Base-by-base conservation (phyloP, 768 basidiomycete species). In the Leccinum rimulosum region DNA sequence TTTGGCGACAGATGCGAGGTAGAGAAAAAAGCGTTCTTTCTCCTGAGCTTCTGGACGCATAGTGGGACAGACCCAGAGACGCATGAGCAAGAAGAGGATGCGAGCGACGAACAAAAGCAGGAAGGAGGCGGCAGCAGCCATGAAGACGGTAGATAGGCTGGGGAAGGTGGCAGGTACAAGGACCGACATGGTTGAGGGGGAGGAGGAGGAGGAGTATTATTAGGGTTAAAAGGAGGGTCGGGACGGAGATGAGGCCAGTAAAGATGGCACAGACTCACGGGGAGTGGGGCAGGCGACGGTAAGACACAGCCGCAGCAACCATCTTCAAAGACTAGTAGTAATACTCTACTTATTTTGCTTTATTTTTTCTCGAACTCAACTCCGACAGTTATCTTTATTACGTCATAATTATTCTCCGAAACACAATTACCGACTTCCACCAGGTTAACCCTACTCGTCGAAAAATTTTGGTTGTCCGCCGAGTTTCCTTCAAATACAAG, bases 121-220 rank as follows among this genome's bases (percentile, higher is more conserved):
- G 12, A 63, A 28, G 12, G 72, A 74, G 6, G 65, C 65, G 7
- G 65, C 60, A 19, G 68, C 70, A 2, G 72, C 73, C 70, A 74
- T 70, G 62, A 73, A 71, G 11, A 74, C 53, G 57, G 69, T 54
- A 10, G 72, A 65, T 15, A 74, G 61, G 52, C 62, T 63, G 49
- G 72, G 72, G 19, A 64, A 71, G 59, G 69, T 69, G 51, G 72
- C 64, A 28, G 61, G 65, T 52, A 74, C 65, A 58, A 74, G 71
- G 52, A 73, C 69, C 31, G 71, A 72, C 72, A 73, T 73, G 55
- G 55, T 57, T 50, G 25, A 22, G 9, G 48, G 8, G 40, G 22
- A 30, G 55, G 52, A 53, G 55, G 52, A 53, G 33, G 19, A n/a
- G 35, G 27, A n/a, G 7, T 4, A 36, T 14, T 12, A 3, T 14